Base-by-base conservation (phyloP, 257 asterid genomes). In the Solanum appendiculatum region DNA sequence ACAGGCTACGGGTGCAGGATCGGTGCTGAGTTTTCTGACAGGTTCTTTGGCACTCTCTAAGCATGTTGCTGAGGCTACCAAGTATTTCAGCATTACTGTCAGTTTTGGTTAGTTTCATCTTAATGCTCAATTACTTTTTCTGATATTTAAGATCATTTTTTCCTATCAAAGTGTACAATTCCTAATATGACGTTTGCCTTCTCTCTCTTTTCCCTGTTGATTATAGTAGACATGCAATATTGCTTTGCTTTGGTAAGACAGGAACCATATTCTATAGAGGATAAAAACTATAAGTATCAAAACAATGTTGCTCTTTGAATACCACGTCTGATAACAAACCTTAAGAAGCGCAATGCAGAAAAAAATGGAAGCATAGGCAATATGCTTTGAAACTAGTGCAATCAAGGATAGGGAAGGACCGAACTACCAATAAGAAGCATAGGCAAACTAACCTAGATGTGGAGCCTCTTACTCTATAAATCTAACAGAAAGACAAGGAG, bases 1-100 rank as follows among this genome's bases (percentile, higher is more conserved):
- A 86, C 93, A 95, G 99, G 98, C 99, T 2, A 97, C 87, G 70
- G 99, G 99, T 84, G 98, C 99, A 42, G 99, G 99, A 81, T 94
- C 99, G 10, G 99, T 97, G 86, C 91, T 97, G 18, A 97, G 99
- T 94, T 97, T 97, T 88, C 82, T 92, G 85, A 97, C 99, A 9
- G 99, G 99, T 23, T 97, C 99, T 3, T 84, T 96, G 81, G 93
- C 96, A 83, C 96, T 95, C 36, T 95, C 99, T 66, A 94, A 93
- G 94, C 99, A 97, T 86, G 85, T 97, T 40, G 98, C 89, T 4
- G 98, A 97, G 95, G 81, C 91, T 1, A 96, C 98, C 40, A 94
- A 93, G 85, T 93, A 93, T 90, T 96, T 96, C 93, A 91, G 93
- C 88, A 92, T 96, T 74, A 93, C 99, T 33, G 98, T 96, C 91